Evolutionary conservation across 768 basidiomycete species (phyloP).

Genomic region (Hypsizygus marmoreus): DNA sequence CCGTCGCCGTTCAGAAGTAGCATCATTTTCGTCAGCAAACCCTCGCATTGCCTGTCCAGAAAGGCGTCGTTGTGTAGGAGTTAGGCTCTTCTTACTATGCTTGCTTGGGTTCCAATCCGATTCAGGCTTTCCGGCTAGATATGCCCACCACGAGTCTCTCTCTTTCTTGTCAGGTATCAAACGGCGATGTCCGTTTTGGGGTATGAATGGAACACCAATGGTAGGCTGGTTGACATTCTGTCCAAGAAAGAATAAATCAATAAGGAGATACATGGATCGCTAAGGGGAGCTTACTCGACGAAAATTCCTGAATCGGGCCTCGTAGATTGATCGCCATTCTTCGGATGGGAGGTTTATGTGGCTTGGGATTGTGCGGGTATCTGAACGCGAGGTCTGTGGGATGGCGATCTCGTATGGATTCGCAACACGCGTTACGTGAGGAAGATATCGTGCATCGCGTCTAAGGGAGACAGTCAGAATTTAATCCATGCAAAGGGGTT

Average conservation of each 20-base stretch:
- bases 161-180: constrained; percentile 71
- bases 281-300: constrained; percentile 62
- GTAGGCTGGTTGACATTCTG: constrained; percentile 73
- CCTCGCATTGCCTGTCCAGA: constrained; percentile 34
- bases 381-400: constrained; percentile 16
- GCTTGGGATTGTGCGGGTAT: constrained; percentile 22
- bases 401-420: constrained; percentile 66
- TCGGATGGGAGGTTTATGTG: constrained; percentile 55
- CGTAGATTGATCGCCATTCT: constrained; percentile 65
- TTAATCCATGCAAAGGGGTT: constrained; percentile 1
- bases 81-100: constrained; percentile 32
- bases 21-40: constrained; percentile 32
- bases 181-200: constrained; percentile 28
- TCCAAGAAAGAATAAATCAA: constrained; percentile 5
- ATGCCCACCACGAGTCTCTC: constrained; percentile 81
- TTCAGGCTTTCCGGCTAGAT: constrained; percentile 67
- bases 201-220: constrained; percentile 41
- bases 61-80: constrained; percentile 18
- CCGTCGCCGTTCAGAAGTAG: constrained; percentile 8
- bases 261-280: neutral
- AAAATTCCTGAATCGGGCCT: constrained; percentile 64
- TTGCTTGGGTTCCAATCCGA: constrained; percentile 65
- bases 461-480: constrained; percentile 35
- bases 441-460: constrained; percentile 69
- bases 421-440: constrained; percentile 60